Evolutionary conservation across 2,329 filamentous ascomycete genomes (phyloP), one percentile per base, ranked within the genome.

Genomic region (Epichloe sylvatica): DNA sequence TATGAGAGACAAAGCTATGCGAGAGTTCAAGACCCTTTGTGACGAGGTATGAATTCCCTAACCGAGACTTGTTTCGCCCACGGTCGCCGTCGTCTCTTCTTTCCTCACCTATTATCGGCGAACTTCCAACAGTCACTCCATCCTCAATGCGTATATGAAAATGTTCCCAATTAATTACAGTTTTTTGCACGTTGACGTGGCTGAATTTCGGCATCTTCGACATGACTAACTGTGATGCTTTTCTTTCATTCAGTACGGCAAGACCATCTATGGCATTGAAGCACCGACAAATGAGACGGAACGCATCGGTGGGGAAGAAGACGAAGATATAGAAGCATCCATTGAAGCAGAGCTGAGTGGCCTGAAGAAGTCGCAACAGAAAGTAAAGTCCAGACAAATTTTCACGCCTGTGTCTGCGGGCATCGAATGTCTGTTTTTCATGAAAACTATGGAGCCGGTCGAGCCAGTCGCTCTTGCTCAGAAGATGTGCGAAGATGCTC

Each of bases 301-400:
- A 2, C 67, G 65, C 3, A 33, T 34, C 4, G 69, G 70, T 6
- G 70, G 70, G 5, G 69, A 69, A 17, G 72, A 73, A 0, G 65
- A 64, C 13, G 67, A 67, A n/a, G 84, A 88, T 57, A 87, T 92
- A 56, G 86, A 89, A 60, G 73, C 78, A 5, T 76, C 81, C 30
- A 86, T 92, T 56, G 64, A 78, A 56, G 81, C 80, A 60, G 87
- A 92, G 65, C 64, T 92, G n/a, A 75, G 74, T 30, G 72, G 69
- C 2, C 75, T 89, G 57, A 79, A 76, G 57, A 79, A 76, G 49
- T 59, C 68, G 38, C 57, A 65, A 33, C 60, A 59, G 44, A 63
- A 72, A 52, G 59, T 61, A 48, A 64, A 62, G 25, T 68, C 71
- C 51, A 70, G 70, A 49, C 64, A 74, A 15, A 59, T 68, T 15